Percentiles rank a stretch among this genome's conserved stretches.
phyloP scores from a whole-genome alignment of 176 grass and related monocot genomes.

The Hsuehochloa calcarea region DNA sequence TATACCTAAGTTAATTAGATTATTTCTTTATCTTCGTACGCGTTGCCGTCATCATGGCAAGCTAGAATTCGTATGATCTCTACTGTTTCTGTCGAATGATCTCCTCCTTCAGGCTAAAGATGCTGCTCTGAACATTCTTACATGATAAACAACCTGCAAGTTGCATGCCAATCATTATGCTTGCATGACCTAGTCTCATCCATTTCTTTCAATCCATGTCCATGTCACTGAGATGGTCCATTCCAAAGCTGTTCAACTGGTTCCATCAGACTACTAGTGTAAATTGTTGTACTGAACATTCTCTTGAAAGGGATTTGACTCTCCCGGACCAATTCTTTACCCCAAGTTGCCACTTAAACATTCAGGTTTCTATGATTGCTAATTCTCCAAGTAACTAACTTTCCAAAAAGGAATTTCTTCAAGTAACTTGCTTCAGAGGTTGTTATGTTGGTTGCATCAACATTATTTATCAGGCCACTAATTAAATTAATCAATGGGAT shows the following conservation, averaged over 20 bases:
- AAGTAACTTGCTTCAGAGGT: too few relatives aligned
- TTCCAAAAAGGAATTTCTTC: too few relatives aligned
- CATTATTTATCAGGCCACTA: too few relatives aligned
- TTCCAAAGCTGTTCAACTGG: not conserved
- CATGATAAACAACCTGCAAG: conserved; percentile 14
- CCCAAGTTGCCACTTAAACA: conserved; percentile 6
- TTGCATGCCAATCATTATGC: not conserved
- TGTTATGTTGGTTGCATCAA: too few relatives aligned
- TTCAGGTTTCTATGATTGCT: not conserved
- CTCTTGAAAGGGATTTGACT: conserved; percentile 18
- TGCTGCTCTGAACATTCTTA: not conserved
- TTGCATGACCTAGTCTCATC: not conserved
- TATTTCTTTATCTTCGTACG: not conserved
- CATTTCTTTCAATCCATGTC: not conserved
- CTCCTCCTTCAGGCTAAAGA: not conserved
- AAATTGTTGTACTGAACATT: not conserved
- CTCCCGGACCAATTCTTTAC: not conserved
- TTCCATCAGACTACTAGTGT: conserved; percentile 14
- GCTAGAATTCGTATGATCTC: not conserved
- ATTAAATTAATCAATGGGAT: too few relatives aligned
- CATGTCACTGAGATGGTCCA: not conserved
- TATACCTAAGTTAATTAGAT: too few relatives aligned
- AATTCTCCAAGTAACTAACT: not conserved
- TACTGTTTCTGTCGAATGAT: conserved; percentile 3
- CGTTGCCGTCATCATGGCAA: not conserved